Evolutionary conservation across 176 grass and related monocot species (phyloP).

Genomic region (Oryza meyeriana): DNA sequence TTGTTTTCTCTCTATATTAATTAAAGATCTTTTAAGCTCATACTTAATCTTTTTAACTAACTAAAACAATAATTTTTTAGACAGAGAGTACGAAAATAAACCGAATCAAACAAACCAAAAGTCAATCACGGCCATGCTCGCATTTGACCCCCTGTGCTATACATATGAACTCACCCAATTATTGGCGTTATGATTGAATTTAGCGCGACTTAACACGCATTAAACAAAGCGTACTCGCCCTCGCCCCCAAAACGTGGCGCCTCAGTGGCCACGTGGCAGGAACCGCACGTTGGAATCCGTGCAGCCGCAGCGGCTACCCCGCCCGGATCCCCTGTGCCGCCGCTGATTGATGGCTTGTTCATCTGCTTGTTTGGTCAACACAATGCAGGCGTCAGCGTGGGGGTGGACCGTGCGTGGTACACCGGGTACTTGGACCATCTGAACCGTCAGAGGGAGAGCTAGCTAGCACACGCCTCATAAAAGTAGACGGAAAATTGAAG

Average conservation of each 20-base stretch:
- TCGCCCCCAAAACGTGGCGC: neutral
- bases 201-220: slow-evolving; percentile 1
- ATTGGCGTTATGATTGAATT: slow-evolving; percentile 35
- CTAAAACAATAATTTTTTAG: too few relatives aligned
- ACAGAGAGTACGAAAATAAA: too few relatives aligned
- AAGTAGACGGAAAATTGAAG: neutral
- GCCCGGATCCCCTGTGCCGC: neutral
- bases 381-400: neutral
- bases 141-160: neutral
- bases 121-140: neutral
- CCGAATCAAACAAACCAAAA: neutral
- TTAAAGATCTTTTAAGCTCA: too few relatives aligned
- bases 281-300: neutral
- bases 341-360: neutral
- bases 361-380: neutral
- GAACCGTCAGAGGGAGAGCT: too few relatives aligned
- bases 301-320: neutral
- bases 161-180: neutral
- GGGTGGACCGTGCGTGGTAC: neutral
- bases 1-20: too few relatives aligned
- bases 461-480: neutral
- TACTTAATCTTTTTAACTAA: too few relatives aligned
- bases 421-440: neutral
- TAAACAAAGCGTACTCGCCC: neutral
- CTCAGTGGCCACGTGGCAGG: neutral